A percentile compares a stretch with the other conserved stretches of the same genome.
Evolutionary conservation across 2,329 filamentous ascomycete species (phyloP).

Genomic region (Thelonectria blattea): DNA sequence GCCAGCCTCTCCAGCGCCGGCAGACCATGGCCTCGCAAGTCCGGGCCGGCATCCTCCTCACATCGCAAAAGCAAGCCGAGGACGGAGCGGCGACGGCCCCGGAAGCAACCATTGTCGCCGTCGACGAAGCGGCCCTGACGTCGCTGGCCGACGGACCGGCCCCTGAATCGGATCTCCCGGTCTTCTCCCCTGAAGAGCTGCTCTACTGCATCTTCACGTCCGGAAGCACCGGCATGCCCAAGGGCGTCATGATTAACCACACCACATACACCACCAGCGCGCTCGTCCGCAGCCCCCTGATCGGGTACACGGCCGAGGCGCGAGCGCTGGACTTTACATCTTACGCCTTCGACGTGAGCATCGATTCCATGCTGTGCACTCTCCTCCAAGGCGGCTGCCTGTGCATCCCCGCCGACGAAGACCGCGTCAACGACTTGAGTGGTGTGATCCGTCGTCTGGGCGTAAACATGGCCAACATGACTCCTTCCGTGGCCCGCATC

Average conservation of each 20-base stretch:
- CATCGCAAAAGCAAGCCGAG: constrained; percentile 25
- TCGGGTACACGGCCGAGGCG: constrained; percentile 49
- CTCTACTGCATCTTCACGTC: constrained; percentile 69
- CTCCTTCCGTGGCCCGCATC: constrained; percentile 56
- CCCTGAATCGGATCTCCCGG: constrained; percentile 37
- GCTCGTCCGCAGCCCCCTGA: constrained; percentile 36
- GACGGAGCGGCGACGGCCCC: constrained; percentile 30
- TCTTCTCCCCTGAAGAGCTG: constrained; percentile 50
- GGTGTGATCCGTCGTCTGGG: constrained; percentile 51
- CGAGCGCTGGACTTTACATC: constrained; percentile 55
- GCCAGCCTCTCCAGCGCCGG: constrained; percentile 33
- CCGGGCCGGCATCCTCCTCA: constrained; percentile 28
- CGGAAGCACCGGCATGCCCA: constrained; percentile 68
- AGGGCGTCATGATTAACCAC: constrained; percentile 63
- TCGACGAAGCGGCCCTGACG: constrained; percentile 23
- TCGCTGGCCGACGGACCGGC: constrained; percentile 25
- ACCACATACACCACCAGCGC: constrained; percentile 53
- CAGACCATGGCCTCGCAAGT: constrained; percentile 34
- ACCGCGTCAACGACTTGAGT: constrained; percentile 57
- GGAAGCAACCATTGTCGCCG: constrained; percentile 25
- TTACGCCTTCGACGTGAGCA: constrained; percentile 61
- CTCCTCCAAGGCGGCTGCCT: constrained; percentile 57
- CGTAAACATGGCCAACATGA: constrained; percentile 57
- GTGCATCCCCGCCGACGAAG: constrained; percentile 60
- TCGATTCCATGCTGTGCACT: constrained; percentile 61